Conservation (phyloP, 73 alveolate genomes). For the Paramecium biaurelia region DNA sequence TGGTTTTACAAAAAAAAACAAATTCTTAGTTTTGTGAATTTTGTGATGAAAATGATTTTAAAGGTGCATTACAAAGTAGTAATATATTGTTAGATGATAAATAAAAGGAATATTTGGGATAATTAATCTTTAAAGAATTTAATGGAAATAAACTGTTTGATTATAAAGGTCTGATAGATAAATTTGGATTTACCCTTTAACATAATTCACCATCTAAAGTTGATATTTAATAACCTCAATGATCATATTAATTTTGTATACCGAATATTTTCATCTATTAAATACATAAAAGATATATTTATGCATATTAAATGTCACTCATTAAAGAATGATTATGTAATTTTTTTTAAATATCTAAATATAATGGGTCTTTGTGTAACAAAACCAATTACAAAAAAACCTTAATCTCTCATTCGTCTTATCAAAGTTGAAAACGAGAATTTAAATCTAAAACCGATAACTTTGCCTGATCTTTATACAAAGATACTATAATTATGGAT, state of each 20-base stretch:
- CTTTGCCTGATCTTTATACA: neutral
- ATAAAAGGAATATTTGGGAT: neutral
- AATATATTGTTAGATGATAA: neutral
- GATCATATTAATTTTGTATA: neutral
- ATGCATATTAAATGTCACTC: neutral
- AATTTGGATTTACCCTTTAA: neutral
- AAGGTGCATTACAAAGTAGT: neutral
- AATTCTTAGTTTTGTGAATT: neutral
- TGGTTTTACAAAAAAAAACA: neutral
- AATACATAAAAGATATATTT: neutral
- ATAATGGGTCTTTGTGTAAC: neutral
- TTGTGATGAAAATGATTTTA: slow-evolving; percentile 2
- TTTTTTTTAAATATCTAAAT: neutral
- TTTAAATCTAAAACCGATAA: neutral
- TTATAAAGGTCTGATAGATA: neutral
- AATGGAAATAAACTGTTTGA: neutral
- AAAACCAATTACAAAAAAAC: slow-evolving; percentile 12
- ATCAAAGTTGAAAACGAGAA: neutral
- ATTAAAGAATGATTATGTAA: neutral
- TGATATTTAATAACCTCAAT: neutral
- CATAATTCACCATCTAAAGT: neutral
- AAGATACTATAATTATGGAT: neutral
- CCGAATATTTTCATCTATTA: neutral
- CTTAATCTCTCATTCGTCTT: slow-evolving; percentile 11
- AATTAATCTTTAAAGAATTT: neutral